Percentiles rank a stretch among this genome's conserved stretches.
These are phyloP conservation scores for Arachnomyces sp. DNA, from an alignment of 2,329 filamentous ascomycete genomes.

Conservation along the genomic window DNA sequence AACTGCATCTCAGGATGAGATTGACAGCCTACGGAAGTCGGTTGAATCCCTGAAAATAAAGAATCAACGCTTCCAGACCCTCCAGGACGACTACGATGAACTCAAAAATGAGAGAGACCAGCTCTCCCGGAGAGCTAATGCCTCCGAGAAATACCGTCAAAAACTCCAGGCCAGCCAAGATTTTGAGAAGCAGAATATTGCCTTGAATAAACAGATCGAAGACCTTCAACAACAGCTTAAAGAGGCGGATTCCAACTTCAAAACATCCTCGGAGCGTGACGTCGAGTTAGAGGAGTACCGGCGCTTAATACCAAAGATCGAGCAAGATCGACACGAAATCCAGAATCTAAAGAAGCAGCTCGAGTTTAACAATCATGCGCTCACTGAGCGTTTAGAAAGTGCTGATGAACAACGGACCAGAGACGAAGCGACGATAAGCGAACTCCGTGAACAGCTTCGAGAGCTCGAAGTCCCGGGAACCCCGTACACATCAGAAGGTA, in stretches of 20 bases:
- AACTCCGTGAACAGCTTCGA: conserved; percentile 34
- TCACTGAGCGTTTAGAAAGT: conserved; percentile 36
- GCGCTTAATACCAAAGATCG: conserved; percentile 38
- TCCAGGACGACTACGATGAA: conserved; percentile 43
- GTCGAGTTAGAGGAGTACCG: conserved; percentile 37
- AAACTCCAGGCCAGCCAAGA: conserved; percentile 42
- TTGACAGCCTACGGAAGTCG: conserved; percentile 36
- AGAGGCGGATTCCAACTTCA: conserved; percentile 35
- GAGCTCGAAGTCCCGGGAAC: conserved; percentile 35
- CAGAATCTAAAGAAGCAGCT: conserved; percentile 41
- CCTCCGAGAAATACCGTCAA: conserved; percentile 42
- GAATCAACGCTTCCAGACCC: conserved; percentile 36
- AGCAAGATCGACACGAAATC: conserved; percentile 41
- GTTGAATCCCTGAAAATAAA: conserved; percentile 38
- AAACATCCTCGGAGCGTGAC: conserved; percentile 32
- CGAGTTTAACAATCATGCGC: conserved; percentile 40
- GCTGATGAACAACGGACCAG: conserved; percentile 36
- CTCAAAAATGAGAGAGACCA: conserved; percentile 41
- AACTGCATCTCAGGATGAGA: conserved; percentile 42
- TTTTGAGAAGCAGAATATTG: conserved; percentile 41
- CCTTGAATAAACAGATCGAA: conserved; percentile 37
- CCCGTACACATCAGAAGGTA: conserved; percentile 19
- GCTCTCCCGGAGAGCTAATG: conserved; percentile 39
- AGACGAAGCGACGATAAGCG: conserved; percentile 34
- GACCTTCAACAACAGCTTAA: conserved; percentile 41